Evolutionary conservation across 1,284 basidiomycete genomes (phyloP).

Genomic region (Boletus sp.): DNA sequence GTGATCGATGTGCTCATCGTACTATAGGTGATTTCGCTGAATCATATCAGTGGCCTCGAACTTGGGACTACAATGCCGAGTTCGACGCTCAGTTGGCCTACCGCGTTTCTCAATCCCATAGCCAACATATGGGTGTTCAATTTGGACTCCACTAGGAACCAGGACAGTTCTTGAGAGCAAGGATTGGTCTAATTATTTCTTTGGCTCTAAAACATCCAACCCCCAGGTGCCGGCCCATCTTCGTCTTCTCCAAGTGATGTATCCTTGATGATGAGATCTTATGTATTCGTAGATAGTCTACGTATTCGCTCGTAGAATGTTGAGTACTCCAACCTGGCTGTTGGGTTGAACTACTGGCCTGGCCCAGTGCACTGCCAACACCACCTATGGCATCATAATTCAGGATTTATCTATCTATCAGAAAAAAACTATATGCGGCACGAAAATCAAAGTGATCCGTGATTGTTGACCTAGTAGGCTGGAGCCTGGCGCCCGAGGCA

Average conservation of each 20-base stretch:
- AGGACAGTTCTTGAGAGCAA: neutral
- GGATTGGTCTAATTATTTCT: neutral
- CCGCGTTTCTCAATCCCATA: neutral
- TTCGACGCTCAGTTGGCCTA: neutral
- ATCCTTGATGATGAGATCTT: neutral
- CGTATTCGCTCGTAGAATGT: conserved; percentile 1
- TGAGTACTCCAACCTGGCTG: neutral
- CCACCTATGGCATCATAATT: neutral
- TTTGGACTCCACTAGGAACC: neutral
- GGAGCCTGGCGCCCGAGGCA: too few relatives aligned
- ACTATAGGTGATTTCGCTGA: conserved; percentile 3
- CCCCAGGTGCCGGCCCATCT: neutral
- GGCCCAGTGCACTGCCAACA: neutral
- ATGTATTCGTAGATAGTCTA: conserved; percentile 2
- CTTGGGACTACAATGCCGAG: neutral
- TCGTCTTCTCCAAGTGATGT: neutral
- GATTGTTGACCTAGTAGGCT: too few relatives aligned
- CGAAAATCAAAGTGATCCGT: neutral
- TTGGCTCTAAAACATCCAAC: neutral
- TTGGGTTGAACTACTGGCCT: neutral
- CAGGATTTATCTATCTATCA: too few relatives aligned
- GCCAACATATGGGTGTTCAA: conserved; percentile 1
- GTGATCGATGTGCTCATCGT: conserved; percentile 3
- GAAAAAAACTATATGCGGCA: neutral
- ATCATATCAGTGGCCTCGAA: neutral